Conservation (phyloP, 768 basidiomycete genomes). For the Hypholoma sublateritium region DNA sequence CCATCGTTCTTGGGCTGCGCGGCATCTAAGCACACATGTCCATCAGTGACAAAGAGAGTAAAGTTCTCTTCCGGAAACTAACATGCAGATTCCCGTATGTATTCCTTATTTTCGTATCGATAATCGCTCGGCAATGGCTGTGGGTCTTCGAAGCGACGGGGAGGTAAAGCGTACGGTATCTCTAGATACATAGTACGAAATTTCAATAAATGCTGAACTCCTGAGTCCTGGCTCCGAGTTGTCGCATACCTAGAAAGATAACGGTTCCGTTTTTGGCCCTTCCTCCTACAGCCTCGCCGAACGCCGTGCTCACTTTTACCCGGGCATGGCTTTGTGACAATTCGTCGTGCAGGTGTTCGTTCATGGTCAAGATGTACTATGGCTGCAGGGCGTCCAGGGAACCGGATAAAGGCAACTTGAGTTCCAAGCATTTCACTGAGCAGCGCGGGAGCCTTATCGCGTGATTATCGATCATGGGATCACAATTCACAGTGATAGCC, state of each 20-base stretch:
- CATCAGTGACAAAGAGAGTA: not conserved
- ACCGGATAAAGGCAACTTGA: too few species aligned
- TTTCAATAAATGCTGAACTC: not conserved
- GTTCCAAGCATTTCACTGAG: too few species aligned
- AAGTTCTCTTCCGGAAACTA: slow-evolving; percentile 24
- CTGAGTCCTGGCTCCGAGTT: too few species aligned
- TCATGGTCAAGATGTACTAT: too few species aligned
- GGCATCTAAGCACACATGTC: slow-evolving; percentile 38
- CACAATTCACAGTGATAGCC: too few species aligned
- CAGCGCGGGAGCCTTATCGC: too few species aligned
- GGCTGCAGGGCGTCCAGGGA: too few species aligned
- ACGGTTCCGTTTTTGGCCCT: slow-evolving; percentile 60
- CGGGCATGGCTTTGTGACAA: slow-evolving; percentile 38
- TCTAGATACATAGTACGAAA: slow-evolving; percentile 39
- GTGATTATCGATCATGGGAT: too few species aligned
- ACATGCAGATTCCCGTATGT: slow-evolving; percentile 59
- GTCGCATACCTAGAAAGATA: slow-evolving; percentile 58
- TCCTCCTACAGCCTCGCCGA: slow-evolving; percentile 58
- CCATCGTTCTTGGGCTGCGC: slow-evolving; percentile 67
- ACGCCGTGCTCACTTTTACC: slow-evolving; percentile 52
- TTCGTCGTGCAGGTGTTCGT: slow-evolving; percentile 56
- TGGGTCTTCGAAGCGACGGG: slow-evolving; percentile 64
- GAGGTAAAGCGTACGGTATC: slow-evolving; percentile 71
- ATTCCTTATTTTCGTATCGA: slow-evolving; percentile 60
- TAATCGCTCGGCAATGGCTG: slow-evolving; percentile 51